Percentiles rank a stretch among this genome's conserved stretches.
Evolutionary conservation across 2,329 filamentous ascomycete genomes (phyloP).

Genomic region (Aspergillus awamori): DNA sequence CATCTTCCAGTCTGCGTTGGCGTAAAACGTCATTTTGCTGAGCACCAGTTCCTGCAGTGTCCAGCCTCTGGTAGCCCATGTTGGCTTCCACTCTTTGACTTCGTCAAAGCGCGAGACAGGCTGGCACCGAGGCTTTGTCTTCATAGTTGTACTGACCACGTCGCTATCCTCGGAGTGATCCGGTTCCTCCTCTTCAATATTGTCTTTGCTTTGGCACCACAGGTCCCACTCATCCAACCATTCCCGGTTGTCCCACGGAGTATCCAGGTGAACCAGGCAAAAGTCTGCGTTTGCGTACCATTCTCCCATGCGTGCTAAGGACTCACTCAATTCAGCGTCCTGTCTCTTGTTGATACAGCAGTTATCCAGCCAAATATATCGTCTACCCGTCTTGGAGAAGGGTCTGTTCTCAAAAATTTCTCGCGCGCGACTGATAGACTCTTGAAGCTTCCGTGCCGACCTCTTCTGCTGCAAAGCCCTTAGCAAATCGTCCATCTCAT

Average conservation of each 20-base stretch:
- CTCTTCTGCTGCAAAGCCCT: constrained; percentile 10
- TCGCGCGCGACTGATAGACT: constrained; percentile 11
- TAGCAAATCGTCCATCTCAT: constrained; percentile 12
- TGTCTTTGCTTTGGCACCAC: not conserved
- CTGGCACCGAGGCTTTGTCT: not conserved
- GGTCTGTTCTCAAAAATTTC: constrained; percentile 13
- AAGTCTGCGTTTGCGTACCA: constrained; percentile 27
- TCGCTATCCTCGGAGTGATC: not conserved
- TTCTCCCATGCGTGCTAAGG: constrained; percentile 26
- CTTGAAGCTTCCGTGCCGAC: constrained; percentile 12
- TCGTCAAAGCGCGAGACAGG: not conserved
- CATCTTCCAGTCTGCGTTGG: constrained; percentile 34
- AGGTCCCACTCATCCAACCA: constrained; percentile 14
- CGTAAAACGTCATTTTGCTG: constrained; percentile 41
- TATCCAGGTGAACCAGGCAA: constrained; percentile 24
- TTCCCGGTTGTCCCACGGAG: constrained; percentile 7
- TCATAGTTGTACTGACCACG: not conserved
- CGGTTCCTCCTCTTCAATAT: not conserved
- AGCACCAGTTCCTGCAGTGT: constrained; percentile 29
- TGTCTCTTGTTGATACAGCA: constrained; percentile 30
- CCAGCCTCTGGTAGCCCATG: constrained; percentile 28
- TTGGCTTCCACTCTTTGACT: not conserved
- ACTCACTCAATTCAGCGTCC: constrained; percentile 23
- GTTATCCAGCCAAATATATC: constrained; percentile 30
- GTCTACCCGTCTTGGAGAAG: constrained; percentile 14